Evolutionary conservation across 2,329 filamentous ascomycete species (phyloP).

Genomic region (Nigrospora osmanthi): DNA sequence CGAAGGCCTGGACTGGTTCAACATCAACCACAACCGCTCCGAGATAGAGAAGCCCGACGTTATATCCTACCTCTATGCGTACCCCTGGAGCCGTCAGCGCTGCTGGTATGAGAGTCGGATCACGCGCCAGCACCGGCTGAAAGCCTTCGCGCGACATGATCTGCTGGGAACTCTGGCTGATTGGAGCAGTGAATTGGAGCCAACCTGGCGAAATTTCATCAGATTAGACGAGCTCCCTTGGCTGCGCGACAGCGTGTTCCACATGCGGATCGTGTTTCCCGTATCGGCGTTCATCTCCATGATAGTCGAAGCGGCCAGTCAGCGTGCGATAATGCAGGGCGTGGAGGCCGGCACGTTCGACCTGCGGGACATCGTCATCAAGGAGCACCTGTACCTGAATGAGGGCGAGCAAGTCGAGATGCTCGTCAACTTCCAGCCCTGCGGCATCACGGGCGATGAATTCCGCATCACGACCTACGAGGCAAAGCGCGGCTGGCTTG

Average conservation of each 20-base stretch:
- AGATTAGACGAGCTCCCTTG: neutral
- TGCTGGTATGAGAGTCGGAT: conserved; percentile 1
- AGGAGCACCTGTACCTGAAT: conserved; percentile 22
- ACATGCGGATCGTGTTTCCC: neutral
- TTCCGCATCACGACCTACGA: conserved; percentile 28
- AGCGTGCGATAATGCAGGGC: conserved; percentile 15
- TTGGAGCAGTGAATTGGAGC: neutral
- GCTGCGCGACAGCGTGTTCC: neutral
- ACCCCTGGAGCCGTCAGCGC: neutral
- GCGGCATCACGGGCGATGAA: conserved; percentile 18
- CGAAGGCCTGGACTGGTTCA: conserved; percentile 16
- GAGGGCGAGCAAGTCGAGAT: conserved; percentile 27
- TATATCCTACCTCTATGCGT: neutral
- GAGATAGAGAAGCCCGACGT: neutral
- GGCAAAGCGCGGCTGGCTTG: conserved; percentile 25
- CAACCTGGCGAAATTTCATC: neutral
- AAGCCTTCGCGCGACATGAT: conserved; percentile 1
- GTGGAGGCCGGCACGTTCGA: conserved; percentile 22
- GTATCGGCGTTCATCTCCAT: conserved; percentile 1
- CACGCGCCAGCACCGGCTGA: neutral
- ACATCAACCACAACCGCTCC: conserved; percentile 1
- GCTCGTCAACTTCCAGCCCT: conserved; percentile 22
- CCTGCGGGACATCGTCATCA: conserved; percentile 25
- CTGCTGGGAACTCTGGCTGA: neutral
- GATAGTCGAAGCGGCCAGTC: conserved; percentile 8